Evolutionary conservation across 305 asterid genomes (phyloP).

Genomic region (Solanum hybrid): DNA sequence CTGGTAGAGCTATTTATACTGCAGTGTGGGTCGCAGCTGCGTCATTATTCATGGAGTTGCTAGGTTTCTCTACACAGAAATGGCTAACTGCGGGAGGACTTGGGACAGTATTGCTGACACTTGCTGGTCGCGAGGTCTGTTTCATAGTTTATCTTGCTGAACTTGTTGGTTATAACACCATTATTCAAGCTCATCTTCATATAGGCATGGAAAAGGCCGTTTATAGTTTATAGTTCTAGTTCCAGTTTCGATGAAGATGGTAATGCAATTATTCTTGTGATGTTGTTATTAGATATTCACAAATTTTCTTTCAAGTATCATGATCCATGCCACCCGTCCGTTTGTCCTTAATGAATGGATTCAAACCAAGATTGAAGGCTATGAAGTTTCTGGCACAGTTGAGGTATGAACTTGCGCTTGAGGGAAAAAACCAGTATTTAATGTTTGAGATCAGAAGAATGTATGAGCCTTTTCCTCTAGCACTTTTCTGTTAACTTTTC

Average conservation of each 20-base stretch:
- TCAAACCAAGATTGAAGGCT: slow-evolving; percentile 87
- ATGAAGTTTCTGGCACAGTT: slow-evolving; percentile 95
- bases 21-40: slow-evolving; percentile 98
- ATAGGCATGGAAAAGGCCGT: not conserved
- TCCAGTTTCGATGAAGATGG: not conserved
- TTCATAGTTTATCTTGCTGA: not conserved
- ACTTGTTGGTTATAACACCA: slow-evolving; percentile 1
- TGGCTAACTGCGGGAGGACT: slow-evolving; percentile 98
- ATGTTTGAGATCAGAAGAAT: slow-evolving; percentile 1
- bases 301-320: slow-evolving; percentile 89
- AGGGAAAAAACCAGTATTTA: not conserved
- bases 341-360: slow-evolving; percentile 89
- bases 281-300: slow-evolving; percentile 59
- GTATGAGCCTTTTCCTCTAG: not conserved
- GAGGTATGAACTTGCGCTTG: slow-evolving; percentile 51
- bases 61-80: slow-evolving; percentile 93
- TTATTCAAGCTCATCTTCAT: not conserved
- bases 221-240: not conserved
- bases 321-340: slow-evolving; percentile 90
- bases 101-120: slow-evolving; percentile 91
- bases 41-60: slow-evolving; percentile 91
- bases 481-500: not conserved
- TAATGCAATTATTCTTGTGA: slow-evolving; percentile 5
- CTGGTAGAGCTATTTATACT: slow-evolving; percentile 69
- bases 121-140: slow-evolving; percentile 95